phyloP scores from a whole-genome alignment of 1,139 yeast species.

The Pneumocystis jirovecii region DNA sequence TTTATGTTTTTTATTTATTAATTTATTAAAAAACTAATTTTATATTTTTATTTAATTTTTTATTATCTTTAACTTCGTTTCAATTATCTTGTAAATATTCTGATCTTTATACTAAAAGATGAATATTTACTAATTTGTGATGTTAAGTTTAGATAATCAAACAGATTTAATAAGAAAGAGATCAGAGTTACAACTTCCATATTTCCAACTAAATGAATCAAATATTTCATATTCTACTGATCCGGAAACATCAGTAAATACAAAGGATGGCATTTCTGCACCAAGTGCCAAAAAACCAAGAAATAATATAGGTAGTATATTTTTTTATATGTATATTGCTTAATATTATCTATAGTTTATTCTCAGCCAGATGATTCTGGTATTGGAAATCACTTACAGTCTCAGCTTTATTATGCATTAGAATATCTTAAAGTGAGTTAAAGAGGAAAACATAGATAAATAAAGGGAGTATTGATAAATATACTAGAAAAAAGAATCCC shows the following conservation, averaged over 20 bases:
- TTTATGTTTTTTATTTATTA: not conserved
- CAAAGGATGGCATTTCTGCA: not conserved
- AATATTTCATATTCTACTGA: not conserved
- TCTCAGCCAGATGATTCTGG: slow-evolving; percentile 27
- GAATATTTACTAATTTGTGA: not conserved
- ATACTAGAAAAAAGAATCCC: slow-evolving; percentile 1
- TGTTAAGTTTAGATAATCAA: not conserved
- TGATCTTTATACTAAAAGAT: not conserved
- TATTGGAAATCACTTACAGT: slow-evolving; percentile 53
- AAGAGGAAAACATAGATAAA: slow-evolving; percentile 7
- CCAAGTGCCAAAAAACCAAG: not conserved
- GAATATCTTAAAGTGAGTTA: slow-evolving; percentile 62
- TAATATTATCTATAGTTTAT: slow-evolving; percentile 15
- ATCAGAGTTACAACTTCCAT: not conserved
- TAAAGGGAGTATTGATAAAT: slow-evolving; percentile 1
- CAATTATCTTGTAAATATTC: not conserved
- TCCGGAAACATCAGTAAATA: not conserved
- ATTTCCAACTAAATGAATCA: not conserved
- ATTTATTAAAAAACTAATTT: not conserved
- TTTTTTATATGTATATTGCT: not conserved
- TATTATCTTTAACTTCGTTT: not conserved
- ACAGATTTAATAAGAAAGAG: not conserved
- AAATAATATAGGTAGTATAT: not conserved
- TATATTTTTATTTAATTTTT: not conserved
- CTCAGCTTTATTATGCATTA: slow-evolving; percentile 74